phyloP scores from a whole-genome alignment of 441 rosid genomes.

The Viola pubescens region DNA sequence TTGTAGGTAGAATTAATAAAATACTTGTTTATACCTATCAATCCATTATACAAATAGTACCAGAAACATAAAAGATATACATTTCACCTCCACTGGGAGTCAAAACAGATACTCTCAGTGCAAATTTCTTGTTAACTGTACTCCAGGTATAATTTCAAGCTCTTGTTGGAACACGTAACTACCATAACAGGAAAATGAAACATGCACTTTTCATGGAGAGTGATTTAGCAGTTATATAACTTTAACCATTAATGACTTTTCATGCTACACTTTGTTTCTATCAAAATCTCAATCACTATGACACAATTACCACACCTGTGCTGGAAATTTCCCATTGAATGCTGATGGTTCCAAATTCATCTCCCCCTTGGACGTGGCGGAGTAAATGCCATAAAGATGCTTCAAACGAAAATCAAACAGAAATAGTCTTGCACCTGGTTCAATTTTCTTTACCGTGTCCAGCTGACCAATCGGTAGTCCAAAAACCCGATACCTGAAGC shows the following conservation, averaged over 20 bases:
- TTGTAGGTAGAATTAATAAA: neutral
- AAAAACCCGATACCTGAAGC: conserved; percentile 30
- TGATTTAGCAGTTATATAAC: neutral
- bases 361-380: conserved; percentile 24
- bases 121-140: neutral
- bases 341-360: conserved; percentile 29
- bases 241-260: too few species aligned
- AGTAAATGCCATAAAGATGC: conserved; percentile 28
- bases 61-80: neutral
- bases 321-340: conserved; percentile 26
- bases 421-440: conserved; percentile 24
- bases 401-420: conserved; percentile 28
- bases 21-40: neutral
- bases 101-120: neutral
- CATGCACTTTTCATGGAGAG: too few species aligned
- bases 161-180: too few species aligned
- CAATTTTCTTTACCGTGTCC: conserved; percentile 21
- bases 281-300: neutral
- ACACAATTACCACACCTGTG: conserved; percentile 21
- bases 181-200: too few species aligned
- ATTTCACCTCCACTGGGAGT: neutral
- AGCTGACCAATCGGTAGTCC: conserved; percentile 24
- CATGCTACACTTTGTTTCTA: neutral
- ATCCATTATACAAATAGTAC: neutral
- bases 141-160: too few species aligned